Base-by-base conservation (phyloP, 1,139 yeast genomes). In the Sugiyamaella xylanicola region DNA sequence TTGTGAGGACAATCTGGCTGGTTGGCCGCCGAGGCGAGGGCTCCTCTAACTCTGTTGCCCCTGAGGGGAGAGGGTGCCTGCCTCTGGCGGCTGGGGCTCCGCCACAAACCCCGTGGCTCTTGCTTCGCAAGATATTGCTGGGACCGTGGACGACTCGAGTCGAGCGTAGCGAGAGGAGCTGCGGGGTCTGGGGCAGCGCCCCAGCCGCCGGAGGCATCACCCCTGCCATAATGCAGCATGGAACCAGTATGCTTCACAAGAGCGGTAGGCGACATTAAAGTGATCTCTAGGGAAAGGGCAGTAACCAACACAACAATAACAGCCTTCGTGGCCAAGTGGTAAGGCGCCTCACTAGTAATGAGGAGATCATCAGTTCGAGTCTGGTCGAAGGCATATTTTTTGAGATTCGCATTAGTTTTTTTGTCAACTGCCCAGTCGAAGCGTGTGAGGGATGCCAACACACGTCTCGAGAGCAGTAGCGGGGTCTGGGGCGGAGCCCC, bases 291-390 rank as follows among this genome's bases (percentile, higher is more conserved):
- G 32, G 32, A 25, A 25, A 5, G 9, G 5, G 32, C 32, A 25
- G n/a, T 25, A 25, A 25, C 13, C 4, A 8, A 8, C 13, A 8
- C 4, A 8, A 8, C 37, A 32, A 32, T n/a, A 32, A 32, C 27
- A 20, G 44, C 44, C 44, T 41, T 41, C 44, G 44, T 41, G 44
- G 44, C 44, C 44, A 41, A 41, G 25, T 42, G 37, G 37, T 32
- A 32, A 32, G 37, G 37, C 37, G 37, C 37, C 37, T 32, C 37
- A 32, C 37, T 32, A 32, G 37, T 32, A 32, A 32, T 32, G 37
- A 32, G 37, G 37, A 32, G 37, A 32, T 32, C 37, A 32, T 32
- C 37, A 32, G 37, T 32, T 32, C 37, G 37, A 32, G 37, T 32
- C 37, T 32, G 37, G 37, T 32, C 37, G 37, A 32, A 32, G 37